Base-by-base conservation (phyloP, 306 rosid species). In the Clitoria ternatea region DNA sequence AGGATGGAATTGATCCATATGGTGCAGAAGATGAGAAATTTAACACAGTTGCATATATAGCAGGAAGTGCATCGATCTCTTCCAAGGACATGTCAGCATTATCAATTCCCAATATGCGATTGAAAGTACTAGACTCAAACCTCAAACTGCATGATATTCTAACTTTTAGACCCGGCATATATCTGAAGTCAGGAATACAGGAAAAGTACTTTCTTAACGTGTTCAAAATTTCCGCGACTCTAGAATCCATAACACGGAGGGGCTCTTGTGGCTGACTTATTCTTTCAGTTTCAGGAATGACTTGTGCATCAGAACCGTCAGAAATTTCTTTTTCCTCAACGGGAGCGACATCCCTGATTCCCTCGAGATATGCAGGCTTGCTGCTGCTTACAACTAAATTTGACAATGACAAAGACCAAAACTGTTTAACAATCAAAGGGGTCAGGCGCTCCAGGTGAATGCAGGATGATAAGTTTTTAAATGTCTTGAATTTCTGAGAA, bases 401-500 rank as follows among this genome's bases (percentile, higher is more conserved):
- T 71, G 96, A 84, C 24, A 94, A 79, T 22, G 98, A 87, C 83
- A 93, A 64, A 61, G 94, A 93, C 98, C 98, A 93, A 74, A 89
- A 87, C 52, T 93, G 98, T 78, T 90, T 89, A 66, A 87, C 92
- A 54, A 88, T 92, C 63, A 90, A 84, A 11, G 89, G 89, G 60
- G 35, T 73, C 66, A 80, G 33, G 12, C 98, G 92, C 79, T 87
- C 89, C 19, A 94, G 82, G 86, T 94, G 89, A 67, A 94, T 81
- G 77, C 85, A 89, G 9, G 89, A 85, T 66, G 97, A 66, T 74
- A 90, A 55, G 70, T 84, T 83, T 79, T 70, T 84, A 22, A 77
- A 68, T 40, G 84, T 83, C 81, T 87, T 94, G 74, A 90, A 82
- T 79, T 81, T 83, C 30, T 83, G 83, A 77, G 89, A 80, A 70